Conservation (phyloP, 1,284 basidiomycete species). For the Boletus smithii region DNA sequence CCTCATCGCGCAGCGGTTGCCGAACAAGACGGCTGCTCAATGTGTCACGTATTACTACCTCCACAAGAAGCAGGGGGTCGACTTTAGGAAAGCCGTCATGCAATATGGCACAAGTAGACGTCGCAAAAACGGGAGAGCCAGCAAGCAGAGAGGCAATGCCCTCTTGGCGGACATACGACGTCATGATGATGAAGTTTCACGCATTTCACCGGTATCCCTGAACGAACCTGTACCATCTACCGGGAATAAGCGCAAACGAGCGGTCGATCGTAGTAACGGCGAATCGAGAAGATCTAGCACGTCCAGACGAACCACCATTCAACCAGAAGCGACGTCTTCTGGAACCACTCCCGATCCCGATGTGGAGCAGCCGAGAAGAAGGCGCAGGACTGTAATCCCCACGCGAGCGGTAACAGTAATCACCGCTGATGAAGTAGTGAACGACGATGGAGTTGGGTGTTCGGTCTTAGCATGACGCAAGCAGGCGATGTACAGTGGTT, state of each 20-base stretch:
- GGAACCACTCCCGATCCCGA: slow-evolving; percentile 63
- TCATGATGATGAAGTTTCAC: slow-evolving; percentile 67
- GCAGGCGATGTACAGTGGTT: background rate
- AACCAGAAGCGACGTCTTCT: slow-evolving; percentile 43
- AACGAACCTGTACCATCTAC: slow-evolving; percentile 30
- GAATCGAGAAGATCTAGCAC: slow-evolving; percentile 33
- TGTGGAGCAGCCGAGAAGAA: slow-evolving; percentile 47
- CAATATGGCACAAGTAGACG: slow-evolving; percentile 65
- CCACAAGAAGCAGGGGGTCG: slow-evolving; percentile 85
- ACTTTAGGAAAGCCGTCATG: slow-evolving; percentile 76
- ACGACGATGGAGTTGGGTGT: slow-evolving; percentile 35
- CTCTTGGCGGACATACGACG: slow-evolving; percentile 74
- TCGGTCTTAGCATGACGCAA: slow-evolving; percentile 21
- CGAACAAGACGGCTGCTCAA: slow-evolving; percentile 84
- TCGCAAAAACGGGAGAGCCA: slow-evolving; percentile 53
- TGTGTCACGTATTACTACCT: slow-evolving; percentile 95
- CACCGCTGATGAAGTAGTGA: slow-evolving; percentile 37
- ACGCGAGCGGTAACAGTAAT: slow-evolving; percentile 36
- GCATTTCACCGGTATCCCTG: slow-evolving; percentile 34
- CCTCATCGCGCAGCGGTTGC: slow-evolving; percentile 75
- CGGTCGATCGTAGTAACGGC: slow-evolving; percentile 29
- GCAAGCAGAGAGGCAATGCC: slow-evolving; percentile 74
- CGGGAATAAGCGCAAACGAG: slow-evolving; percentile 34
- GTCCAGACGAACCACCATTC: slow-evolving; percentile 39
- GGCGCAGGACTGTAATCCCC: slow-evolving; percentile 34